Evolutionary conservation across 169 alveolate species (phyloP), one percentile per base, ranked within the genome.

Genomic region (Plasmodium berghei): DNA sequence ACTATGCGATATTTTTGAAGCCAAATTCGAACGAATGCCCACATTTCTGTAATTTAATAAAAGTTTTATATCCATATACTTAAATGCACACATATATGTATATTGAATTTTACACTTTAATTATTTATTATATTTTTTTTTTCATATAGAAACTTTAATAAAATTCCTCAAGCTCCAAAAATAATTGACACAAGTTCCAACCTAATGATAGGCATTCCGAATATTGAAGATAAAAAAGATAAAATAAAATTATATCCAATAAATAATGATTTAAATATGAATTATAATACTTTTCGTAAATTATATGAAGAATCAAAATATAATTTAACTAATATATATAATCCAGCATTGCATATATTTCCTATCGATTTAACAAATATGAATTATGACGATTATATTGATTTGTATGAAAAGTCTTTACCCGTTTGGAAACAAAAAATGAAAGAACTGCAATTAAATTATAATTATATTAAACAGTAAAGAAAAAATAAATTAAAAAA

Each of bases 331-430:
- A 92, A 93, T 26, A 90, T 90, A 16, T 94, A 83, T 75, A 94
- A 94, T 55, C 96, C 96, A 52, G 92, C 95, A 5, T 69, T 94
- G 14, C 73, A 92, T 42, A 88, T 94, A 59, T 94, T 94, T 83
- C 96, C 96, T 9, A 74, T 94, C 9, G 96, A 94, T 70, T 54
- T 94, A 42, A 83, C 95, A n/a, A 94, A 94, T 72, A 87, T 94
- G 95, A 92, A 92, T 18, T 94, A 94, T 72, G 95, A 94, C 18
- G 93, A 92, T 16, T 94, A 94, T 69, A 86, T 92, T 34, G 87
- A 92, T 5, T 58, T 94, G 22, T 94, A 94, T 49, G 77, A 94
- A 58, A 46, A 72, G 24, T 92, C 96, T 45, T 83, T 54, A 63
- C 49, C 24, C 49, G 64, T 62, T 5, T 80, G 90, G 90, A 48